Conservation (phyloP, 352 stramenopile genomes). For the Globisporangium cystogenes region DNA sequence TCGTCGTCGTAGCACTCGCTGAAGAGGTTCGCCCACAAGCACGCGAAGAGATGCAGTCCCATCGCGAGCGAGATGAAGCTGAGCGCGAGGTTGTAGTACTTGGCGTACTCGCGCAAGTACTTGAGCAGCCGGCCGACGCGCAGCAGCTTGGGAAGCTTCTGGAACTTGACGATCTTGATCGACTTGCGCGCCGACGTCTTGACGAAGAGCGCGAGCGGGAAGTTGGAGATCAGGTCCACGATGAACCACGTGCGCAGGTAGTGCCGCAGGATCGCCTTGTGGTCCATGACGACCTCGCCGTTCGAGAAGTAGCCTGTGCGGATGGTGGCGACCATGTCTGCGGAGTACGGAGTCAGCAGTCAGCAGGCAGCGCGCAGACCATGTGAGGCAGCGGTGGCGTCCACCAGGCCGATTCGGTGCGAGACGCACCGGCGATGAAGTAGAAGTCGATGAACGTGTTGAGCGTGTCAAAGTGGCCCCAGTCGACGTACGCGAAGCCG, state of each 20-base stretch:
- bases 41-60: conserved; percentile 67
- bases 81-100: conserved; percentile 80
- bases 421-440: conserved; percentile 45
- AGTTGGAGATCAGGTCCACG: conserved; percentile 78
- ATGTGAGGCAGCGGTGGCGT: neutral
- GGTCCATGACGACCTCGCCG: conserved; percentile 81
- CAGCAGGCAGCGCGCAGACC: no score
- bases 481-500: conserved; percentile 68
- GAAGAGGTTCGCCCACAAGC: conserved; percentile 67
- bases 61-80: conserved; percentile 62
- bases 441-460: conserved; percentile 79
- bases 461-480: conserved; percentile 32
- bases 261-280: conserved; percentile 39
- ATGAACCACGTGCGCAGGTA: conserved; percentile 83
- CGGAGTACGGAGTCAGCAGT: neutral
- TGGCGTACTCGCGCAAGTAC: conserved; percentile 76
- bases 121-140: conserved; percentile 68
- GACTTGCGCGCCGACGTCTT: conserved; percentile 50
- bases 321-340: conserved; percentile 80
- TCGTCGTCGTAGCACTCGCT: conserved; percentile 44
- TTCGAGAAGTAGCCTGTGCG: conserved; percentile 68
- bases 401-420: no score
- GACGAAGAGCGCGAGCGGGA: conserved; percentile 69
- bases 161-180: conserved; percentile 79
- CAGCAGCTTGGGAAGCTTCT: conserved; percentile 83